These are phyloP conservation scores for Ascochyta viciae-villosae DNA, from an alignment of 2,329 filamentous ascomycete genomes.

Conservation along the genomic window DNA sequence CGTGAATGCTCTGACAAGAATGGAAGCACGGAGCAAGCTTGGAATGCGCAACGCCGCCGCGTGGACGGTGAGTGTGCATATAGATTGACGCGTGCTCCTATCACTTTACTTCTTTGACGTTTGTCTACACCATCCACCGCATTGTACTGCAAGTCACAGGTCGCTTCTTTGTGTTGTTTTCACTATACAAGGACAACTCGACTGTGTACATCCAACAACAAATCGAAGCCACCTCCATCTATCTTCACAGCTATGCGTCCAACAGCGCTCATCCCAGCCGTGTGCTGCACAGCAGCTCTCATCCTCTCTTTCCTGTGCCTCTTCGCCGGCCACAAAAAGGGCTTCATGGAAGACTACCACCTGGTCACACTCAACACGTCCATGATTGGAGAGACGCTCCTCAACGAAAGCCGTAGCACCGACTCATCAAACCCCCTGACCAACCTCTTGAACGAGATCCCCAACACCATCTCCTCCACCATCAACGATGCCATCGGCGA, in stretches of 20 bases:
- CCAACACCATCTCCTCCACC: constrained; percentile 38
- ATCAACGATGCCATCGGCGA: constrained; percentile 53
- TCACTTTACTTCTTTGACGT: constrained; percentile 1
- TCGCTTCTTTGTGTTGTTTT: constrained; percentile 1
- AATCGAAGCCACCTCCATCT: background rate
- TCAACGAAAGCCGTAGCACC: constrained; percentile 36
- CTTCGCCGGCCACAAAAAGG: constrained; percentile 65
- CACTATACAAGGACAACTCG: background rate
- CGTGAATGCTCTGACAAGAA: constrained; percentile 27
- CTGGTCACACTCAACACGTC: constrained; percentile 67
- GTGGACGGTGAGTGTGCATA: constrained; percentile 10
- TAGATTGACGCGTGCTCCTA: constrained; percentile 8
- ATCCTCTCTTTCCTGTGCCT: constrained; percentile 66
- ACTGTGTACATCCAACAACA: constrained; percentile 3
- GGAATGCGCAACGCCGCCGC: constrained; percentile 13
- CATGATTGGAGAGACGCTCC: constrained; percentile 56
- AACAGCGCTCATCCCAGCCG: constrained; percentile 58
- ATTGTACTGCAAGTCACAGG: constrained; percentile 2
- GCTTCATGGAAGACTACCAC: constrained; percentile 64
- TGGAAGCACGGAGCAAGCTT: constrained; percentile 16
- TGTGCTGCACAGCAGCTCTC: constrained; percentile 61
- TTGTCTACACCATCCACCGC: constrained; percentile 7
- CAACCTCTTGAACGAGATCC: constrained; percentile 46
- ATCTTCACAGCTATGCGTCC: constrained; percentile 51
- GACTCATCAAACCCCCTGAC: constrained; percentile 35